Evolutionary conservation across 1,284 basidiomycete species (phyloP), one percentile per base, ranked within the genome.

Genomic region (Ceratorhiza oryzae-sativae): DNA sequence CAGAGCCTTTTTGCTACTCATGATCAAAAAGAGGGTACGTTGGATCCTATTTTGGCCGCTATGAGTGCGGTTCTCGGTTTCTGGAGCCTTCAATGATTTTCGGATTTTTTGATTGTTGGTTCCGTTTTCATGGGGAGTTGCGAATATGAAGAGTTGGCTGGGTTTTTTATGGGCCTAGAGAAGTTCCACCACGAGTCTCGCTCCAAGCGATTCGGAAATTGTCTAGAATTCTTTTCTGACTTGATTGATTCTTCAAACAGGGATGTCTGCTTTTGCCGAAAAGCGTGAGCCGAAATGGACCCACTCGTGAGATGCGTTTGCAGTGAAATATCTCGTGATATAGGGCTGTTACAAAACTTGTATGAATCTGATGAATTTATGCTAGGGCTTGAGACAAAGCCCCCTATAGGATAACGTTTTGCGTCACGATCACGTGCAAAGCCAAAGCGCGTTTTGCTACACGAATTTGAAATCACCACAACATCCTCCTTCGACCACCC

Each of bases 251-350:
- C 34, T 74, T 10, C 41, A 36, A 15, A 13, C 56, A 92, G 94
- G 96, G 30, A 98, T 98, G 97, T 80, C 85, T 45, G 97, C 96
- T n/a, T 98, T 99, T 79, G 90, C 90, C n/a, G 94, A 98, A 82
- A 99, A 98, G 86, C 88, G 97, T 79, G 93, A 93, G 82, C 83
- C 95, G n/a, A 86, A 87, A 55, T 98, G 93, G 82, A 87, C 86
- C 67, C 84, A 92, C 79, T 72, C 74, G 20, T 78, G 55, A 76
- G 9, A 56, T 68, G n/a, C 20, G 23, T 34, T 46, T 20, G 25
- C 3, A 49, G 3, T 4, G 12, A 6, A 10, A 20, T n/a, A n/a
- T n/a, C n/a, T n/a, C n/a, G n/a, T n/a, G n/a, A n/a, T n/a, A n/a
- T n/a, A n/a, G n/a, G n/a, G n/a, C n/a, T n/a, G n/a, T n/a, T n/a